Evolutionary conservation across 2,329 filamentous ascomycete species (phyloP).

Genomic region (Cadophora gregata): DNA sequence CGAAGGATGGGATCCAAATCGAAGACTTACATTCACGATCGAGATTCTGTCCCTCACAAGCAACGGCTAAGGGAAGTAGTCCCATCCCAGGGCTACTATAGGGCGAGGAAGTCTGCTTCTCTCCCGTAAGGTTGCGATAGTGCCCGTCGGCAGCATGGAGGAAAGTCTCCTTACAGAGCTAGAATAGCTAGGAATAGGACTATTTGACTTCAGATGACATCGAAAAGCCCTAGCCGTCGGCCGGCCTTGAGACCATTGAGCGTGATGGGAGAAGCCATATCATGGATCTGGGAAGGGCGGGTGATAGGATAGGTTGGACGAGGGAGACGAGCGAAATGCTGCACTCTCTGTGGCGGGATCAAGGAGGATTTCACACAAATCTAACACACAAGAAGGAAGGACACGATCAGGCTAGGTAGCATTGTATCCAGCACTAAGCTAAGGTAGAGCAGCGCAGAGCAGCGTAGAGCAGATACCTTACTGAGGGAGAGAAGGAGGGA

Average conservation of each 20-base stretch:
- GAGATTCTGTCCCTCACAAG: background rate
- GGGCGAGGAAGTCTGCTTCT: constrained; percentile 13
- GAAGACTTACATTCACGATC: background rate
- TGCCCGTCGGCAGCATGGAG: constrained; percentile 12
- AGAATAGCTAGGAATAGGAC: constrained; percentile 9
- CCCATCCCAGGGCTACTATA: constrained; percentile 4
- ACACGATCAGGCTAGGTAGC: background rate
- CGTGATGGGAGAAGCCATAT: background rate
- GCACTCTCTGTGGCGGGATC: background rate
- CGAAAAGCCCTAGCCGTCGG: constrained; percentile 19
- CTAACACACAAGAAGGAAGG: constrained; percentile 2
- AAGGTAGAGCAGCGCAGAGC: too few species aligned
- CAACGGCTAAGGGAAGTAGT: constrained; percentile 8
- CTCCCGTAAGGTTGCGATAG: constrained; percentile 22
- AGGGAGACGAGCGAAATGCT: background rate
- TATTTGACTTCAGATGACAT: constrained; percentile 17
- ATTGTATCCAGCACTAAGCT: constrained; percentile 14
- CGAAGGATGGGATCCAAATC: constrained; percentile 5
- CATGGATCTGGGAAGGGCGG: constrained; percentile 11
- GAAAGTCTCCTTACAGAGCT: constrained; percentile 7
- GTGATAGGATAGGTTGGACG: constrained; percentile 16
- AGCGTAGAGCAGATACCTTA: background rate
- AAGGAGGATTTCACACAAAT: background rate
- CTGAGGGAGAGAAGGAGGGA: background rate
- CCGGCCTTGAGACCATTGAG: constrained; percentile 11